Base-by-base conservation (phyloP, 2,329 filamentous ascomycete species). In the Neopestalotiopsis clavispora region DNA sequence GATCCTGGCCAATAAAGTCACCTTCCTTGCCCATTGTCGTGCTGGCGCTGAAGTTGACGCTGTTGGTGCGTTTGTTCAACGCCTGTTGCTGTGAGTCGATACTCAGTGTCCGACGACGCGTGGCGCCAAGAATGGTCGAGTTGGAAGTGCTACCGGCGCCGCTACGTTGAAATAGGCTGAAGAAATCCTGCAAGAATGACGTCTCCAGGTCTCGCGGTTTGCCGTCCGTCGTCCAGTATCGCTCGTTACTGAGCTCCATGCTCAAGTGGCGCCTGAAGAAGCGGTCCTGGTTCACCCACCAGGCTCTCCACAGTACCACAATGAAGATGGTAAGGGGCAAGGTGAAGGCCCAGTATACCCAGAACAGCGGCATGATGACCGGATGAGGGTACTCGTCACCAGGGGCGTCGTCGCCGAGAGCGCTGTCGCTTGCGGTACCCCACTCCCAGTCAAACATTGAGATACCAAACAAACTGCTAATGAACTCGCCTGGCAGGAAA, bases 261-360 rank as follows among this genome's bases (percentile, higher is more conserved):
- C 81, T 83, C 9, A 84, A 76, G 69, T 84, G 83, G 3, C 81
- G 78, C 0, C 83, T 77, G 73, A 84, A 84, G 74, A 81, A 84
- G 1, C 83, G 78, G 72, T 85, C 83, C 72, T 84, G 83, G 10
- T 77, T 79, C 1, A 84, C 83, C 83, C 83, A 84, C 83, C 83
- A 84, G 1, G 80, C 81, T 4, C 83, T 81, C 83, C 83, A 85
- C 12, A 72, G 69, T 23, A 78, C 74, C 9, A 85, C 75, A 57
- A 85, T 84, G 58, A 81, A 64, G 40, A 84, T 69, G 0, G 83
- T 85, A 13, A 85, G 73, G 0, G 83, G 83, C 23, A 84, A 76
- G 0, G 80, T 81, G 49, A 83, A 79, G 3, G 80, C 79, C 83
- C 83, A 85, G 74, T 84, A 85, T 38, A 83, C 78, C 82, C 81